Percentiles rank a stretch among this genome's conserved stretches.
phyloP scores from a whole-genome alignment of 1,139 yeast species.

The Oligophagozyma castellii region DNA sequence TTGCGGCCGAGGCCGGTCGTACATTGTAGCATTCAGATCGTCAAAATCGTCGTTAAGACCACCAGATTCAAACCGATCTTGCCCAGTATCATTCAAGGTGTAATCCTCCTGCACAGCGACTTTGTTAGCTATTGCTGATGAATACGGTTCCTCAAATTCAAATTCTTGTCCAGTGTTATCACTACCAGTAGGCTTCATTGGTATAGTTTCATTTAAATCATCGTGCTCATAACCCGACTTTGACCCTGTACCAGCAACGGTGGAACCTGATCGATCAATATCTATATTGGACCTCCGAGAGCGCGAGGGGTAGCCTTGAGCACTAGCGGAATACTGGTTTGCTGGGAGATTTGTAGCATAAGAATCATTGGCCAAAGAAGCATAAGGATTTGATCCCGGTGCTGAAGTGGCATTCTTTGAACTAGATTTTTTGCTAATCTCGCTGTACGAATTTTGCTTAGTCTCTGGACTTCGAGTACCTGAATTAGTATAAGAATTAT shows the following conservation, averaged over 20 bases:
- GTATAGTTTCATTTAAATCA: neutral
- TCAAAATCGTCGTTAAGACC: conserved; percentile 10
- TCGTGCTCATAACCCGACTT: neutral
- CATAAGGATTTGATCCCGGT: conserved; percentile 9
- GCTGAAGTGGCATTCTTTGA: no score
- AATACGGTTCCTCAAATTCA: conserved; percentile 7
- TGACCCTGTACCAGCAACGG: no score
- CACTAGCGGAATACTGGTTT: neutral
- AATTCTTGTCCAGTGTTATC: conserved; percentile 5
- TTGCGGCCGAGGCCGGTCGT: conserved; percentile 7
- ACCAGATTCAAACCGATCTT: no score
- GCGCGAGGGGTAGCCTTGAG: no score
- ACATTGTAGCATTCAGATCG: conserved; percentile 17
- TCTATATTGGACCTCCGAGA: no score
- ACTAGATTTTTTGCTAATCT: no score
- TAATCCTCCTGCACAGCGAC: conserved; percentile 11
- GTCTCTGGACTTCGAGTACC: no score
- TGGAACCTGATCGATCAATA: no score
- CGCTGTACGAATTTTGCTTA: no score
- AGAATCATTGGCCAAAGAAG: conserved; percentile 5
- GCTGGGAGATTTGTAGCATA: conserved; percentile 4
- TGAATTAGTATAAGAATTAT: no score
- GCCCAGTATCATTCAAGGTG: conserved; percentile 14
- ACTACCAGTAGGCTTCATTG: neutral
- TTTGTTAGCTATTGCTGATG: conserved; percentile 4